Conservation (phyloP, 106 monocot genomes). For the Allium sativum region DNA sequence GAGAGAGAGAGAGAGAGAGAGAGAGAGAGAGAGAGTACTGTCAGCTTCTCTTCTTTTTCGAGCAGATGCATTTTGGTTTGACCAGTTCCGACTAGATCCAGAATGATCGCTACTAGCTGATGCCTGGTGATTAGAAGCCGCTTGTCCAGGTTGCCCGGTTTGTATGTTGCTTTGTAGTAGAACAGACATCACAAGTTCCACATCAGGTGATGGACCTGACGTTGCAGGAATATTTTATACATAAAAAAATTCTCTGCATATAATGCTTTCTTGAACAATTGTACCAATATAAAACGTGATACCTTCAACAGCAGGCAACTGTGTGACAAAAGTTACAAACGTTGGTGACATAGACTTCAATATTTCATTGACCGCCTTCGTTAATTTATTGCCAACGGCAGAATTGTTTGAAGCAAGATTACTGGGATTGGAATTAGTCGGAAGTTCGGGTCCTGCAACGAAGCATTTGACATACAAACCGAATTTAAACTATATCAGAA, state of each 20-base stretch:
- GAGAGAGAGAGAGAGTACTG: constrained; percentile 32
- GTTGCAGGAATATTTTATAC: background rate
- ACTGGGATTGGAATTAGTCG: constrained; percentile 13
- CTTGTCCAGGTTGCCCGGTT: constrained; percentile 24
- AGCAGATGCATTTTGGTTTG: constrained; percentile 55
- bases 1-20: background rate
- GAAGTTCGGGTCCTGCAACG: constrained; percentile 32
- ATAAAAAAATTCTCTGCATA: background rate
- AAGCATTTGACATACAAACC: background rate
- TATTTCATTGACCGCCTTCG: constrained; percentile 54
- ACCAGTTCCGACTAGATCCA: constrained; percentile 50
- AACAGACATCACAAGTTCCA: constrained; percentile 64
- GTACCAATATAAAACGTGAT: constrained; percentile 3
- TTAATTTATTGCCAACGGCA: constrained; percentile 11
- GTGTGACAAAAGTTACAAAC: constrained; percentile 47
- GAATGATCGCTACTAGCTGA: constrained; percentile 57
- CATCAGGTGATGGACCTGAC: constrained; percentile 66
- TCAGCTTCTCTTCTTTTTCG: constrained; percentile 57
- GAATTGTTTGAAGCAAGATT: constrained; percentile 9
- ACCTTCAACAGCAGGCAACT: constrained; percentile 82
- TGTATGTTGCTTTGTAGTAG: constrained; percentile 59
- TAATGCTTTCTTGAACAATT: background rate
- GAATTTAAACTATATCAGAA: too few relatives aligned
- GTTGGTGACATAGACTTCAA: constrained; percentile 58
- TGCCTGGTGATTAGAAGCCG: constrained; percentile 28